phyloP scores from a whole-genome alignment of 2,329 filamentous ascomycete genomes.

The Aspergillus pseudoviridinutans region DNA sequence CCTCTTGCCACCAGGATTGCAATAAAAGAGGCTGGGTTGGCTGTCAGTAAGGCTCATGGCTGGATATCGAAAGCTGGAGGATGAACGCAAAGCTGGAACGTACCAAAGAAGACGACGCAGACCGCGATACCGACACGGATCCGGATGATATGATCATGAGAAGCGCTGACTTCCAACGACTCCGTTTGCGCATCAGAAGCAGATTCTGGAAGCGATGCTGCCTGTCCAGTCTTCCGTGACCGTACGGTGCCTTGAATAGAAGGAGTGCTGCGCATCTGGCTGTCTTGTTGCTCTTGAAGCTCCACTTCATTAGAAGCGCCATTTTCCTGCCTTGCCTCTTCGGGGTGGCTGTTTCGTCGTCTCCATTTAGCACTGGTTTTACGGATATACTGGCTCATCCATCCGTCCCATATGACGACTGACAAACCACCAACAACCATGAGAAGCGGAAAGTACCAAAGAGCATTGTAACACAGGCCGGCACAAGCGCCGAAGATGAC shows the following conservation, averaged over 20 bases:
- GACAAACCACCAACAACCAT: constrained; percentile 54
- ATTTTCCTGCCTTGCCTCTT: constrained; percentile 12
- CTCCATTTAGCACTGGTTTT: constrained; percentile 24
- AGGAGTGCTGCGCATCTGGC: constrained; percentile 3
- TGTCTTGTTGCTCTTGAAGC: constrained; percentile 8
- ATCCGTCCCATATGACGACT: constrained; percentile 55
- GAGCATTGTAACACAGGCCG: constrained; percentile 64
- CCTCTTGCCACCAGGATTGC: constrained; percentile 50
- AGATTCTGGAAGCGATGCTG: constrained; percentile 1
- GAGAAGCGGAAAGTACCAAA: constrained; percentile 71
- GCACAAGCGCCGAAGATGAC: constrained; percentile 62
- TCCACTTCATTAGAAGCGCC: constrained; percentile 2
- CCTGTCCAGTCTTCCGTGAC: constrained; percentile 7
- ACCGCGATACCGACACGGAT: constrained; percentile 36
- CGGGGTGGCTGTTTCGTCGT: constrained; percentile 10
- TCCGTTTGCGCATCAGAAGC: neutral
- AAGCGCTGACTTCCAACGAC: neutral
- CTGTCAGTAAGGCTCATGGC: neutral
- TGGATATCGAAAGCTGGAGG: neutral
- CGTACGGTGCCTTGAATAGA: neutral
- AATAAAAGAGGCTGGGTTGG: constrained; percentile 48
- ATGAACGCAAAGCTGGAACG: constrained; percentile 3
- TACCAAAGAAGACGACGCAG: constrained; percentile 48
- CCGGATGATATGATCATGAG: constrained; percentile 31
- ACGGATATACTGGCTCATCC: constrained; percentile 46